Evolutionary conservation across 306 rosid genomes (phyloP), one percentile per base, ranked within the genome.

Genomic region (Vachellia collinsii): DNA sequence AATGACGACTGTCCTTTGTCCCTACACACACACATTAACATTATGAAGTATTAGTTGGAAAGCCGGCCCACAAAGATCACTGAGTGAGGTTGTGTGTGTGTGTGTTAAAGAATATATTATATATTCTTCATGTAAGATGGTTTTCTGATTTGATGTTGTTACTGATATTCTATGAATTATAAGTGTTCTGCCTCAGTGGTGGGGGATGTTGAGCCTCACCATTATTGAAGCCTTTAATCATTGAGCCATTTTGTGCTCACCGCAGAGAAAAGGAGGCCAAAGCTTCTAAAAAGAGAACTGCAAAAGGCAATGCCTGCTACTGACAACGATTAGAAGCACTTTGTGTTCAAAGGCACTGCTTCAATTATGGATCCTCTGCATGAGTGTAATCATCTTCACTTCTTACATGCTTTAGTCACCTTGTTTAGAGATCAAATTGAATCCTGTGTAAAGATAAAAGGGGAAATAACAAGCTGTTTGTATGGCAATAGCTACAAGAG

Each of bases 201-300:
- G 62, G 62, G 34, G 29, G 29, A 56, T n/a, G 12, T 9, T 56
- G 62, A 56, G 62, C 65, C 65, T 22, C 11, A 10, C 65, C 65
- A 59, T 22, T 59, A 59, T 59, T 59, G 65, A 22, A 22, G 34
- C 65, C 65, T 10, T 59, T 59, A 59, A 59, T 59, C 65, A 59
- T 22, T 59, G 39, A 4, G 12, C 20, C 6, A 34, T 63, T 63
- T 63, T 34, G 10, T 29, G 69, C 36, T 11, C 34, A 29, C 34
- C 34, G 38, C 7, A 29, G 42, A 63, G 36, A 63, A 36, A 8
- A 4, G 1, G 34, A 29, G 34, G 34, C 16, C 4, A 62, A 62
- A 62, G 41, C 39, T 62, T 29, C 38, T 62, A 50, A 62, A 62
- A 62, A 62, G 68, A 62, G n/a, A 29, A 34, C 69, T 34, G 43